phyloP scores from a whole-genome alignment of 306 rosid species.

The Ceratonia siliqua region DNA sequence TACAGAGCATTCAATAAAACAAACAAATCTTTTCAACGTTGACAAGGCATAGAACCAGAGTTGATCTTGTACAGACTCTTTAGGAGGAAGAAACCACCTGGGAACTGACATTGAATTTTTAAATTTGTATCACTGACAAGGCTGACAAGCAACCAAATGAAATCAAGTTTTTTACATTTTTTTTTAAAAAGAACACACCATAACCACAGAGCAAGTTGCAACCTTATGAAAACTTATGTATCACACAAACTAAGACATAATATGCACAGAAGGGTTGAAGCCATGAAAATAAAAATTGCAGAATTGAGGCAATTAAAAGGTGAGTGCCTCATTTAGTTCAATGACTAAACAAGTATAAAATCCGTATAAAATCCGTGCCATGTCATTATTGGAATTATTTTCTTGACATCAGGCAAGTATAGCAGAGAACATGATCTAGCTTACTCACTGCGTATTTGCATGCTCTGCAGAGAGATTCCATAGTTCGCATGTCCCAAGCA shows the following conservation, averaged over 20 bases:
- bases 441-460: constrained; percentile 97
- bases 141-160: constrained; percentile 38
- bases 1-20: constrained; percentile 42
- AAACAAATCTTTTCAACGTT: constrained; percentile 40
- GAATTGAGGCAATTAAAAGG: not conserved
- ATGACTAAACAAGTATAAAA: not conserved
- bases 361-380: not conserved
- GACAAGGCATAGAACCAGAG: constrained; percentile 43
- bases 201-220: constrained; percentile 1
- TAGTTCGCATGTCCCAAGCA: constrained; percentile 99
- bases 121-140: constrained; percentile 37
- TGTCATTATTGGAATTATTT: not conserved
- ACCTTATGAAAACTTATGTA: constrained; percentile 5
- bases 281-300: constrained; percentile 12
- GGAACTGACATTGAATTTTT: constrained; percentile 42
- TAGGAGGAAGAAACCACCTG: constrained; percentile 42
- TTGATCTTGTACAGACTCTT: constrained; percentile 42
- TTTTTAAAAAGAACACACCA: not conserved
- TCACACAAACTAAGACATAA: not conserved
- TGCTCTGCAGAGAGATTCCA: constrained; percentile 99
- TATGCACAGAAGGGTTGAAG: constrained; percentile 21
- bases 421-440: constrained; percentile 29
- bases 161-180: constrained; percentile 24
- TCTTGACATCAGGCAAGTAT: constrained; percentile 21
- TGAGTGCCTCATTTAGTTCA: constrained; percentile 27